Percentiles rank a stretch among this genome's conserved stretches.
phyloP scores from a whole-genome alignment of 768 basidiomycete genomes.

The Naganishia friedmannii region DNA sequence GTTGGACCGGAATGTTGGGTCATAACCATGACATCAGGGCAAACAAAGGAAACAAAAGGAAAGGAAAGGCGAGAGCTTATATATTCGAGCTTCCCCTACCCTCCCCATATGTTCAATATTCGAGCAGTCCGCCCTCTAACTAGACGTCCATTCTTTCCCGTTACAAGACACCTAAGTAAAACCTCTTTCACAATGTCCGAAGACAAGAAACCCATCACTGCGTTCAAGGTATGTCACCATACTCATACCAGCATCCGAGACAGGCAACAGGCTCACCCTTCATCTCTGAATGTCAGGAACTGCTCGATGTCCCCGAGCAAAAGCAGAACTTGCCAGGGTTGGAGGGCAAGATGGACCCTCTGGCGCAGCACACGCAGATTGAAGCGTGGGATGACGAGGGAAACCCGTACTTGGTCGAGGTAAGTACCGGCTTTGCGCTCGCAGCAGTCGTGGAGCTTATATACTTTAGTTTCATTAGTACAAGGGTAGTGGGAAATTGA shows the following conservation, averaged over 20 bases:
- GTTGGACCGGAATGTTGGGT: too few species aligned
- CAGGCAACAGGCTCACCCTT: neutral
- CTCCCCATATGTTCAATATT: neutral
- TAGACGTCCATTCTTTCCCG: neutral
- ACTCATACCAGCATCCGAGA: neutral
- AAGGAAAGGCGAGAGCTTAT: too few species aligned
- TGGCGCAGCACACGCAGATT: constrained; percentile 47
- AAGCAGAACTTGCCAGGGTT: constrained; percentile 58
- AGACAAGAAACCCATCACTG: constrained; percentile 44
- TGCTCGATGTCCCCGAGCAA: constrained; percentile 50
- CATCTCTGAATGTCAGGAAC: constrained; percentile 31
- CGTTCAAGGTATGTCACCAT: constrained; percentile 39
- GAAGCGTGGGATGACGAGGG: constrained; percentile 60
- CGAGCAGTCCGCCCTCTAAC: neutral
- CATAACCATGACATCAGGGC: too few species aligned
- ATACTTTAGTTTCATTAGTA: constrained; percentile 51
- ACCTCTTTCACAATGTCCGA: constrained; percentile 37
- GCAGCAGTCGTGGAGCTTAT: neutral
- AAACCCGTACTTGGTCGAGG: constrained; percentile 56
- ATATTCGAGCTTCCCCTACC: neutral
- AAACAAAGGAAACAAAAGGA: too few species aligned
- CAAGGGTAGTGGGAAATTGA: constrained; percentile 57
- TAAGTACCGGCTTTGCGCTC: constrained; percentile 21
- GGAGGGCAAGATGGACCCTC: constrained; percentile 58
- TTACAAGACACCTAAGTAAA: neutral